These are phyloP conservation scores for Lagenaria siceraria DNA, from an alignment of 306 rosid species.

Conservation along the genomic window DNA sequence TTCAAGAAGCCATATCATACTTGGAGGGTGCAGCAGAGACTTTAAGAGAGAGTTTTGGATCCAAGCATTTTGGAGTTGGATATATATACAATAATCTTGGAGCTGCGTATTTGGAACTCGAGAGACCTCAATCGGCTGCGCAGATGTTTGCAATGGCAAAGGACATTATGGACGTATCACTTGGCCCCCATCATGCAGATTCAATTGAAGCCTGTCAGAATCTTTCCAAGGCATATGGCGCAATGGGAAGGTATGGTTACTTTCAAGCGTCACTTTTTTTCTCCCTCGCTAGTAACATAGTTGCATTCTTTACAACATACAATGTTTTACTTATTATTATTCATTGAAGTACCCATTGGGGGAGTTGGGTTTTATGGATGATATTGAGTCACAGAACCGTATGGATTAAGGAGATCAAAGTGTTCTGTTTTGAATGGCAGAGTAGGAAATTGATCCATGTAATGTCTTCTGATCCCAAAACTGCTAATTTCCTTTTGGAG, in stretches of 20 bases:
- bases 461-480: neutral
- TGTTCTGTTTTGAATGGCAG: neutral
- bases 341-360: neutral
- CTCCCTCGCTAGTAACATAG: neutral
- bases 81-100: constrained; percentile 91
- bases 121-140: constrained; percentile 88
- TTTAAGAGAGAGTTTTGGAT: constrained; percentile 80
- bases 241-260: constrained; percentile 51
- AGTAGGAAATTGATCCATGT: neutral
- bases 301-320: neutral
- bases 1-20: constrained; percentile 71
- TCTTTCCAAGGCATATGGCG: constrained; percentile 81
- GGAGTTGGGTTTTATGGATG: neutral
- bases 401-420: neutral
- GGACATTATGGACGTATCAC: constrained; percentile 89
- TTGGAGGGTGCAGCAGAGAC: constrained; percentile 86
- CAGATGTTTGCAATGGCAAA: constrained; percentile 89
- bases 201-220: constrained; percentile 84
- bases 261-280: constrained; percentile 1
- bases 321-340: neutral
- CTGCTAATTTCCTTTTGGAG: neutral
- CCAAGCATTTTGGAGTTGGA: constrained; percentile 93
- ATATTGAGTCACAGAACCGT: neutral
- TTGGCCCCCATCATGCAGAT: constrained; percentile 87
- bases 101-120: constrained; percentile 87